Conservation (phyloP, 768 basidiomycete species). For the Chalciporus sphaerocephalus region DNA sequence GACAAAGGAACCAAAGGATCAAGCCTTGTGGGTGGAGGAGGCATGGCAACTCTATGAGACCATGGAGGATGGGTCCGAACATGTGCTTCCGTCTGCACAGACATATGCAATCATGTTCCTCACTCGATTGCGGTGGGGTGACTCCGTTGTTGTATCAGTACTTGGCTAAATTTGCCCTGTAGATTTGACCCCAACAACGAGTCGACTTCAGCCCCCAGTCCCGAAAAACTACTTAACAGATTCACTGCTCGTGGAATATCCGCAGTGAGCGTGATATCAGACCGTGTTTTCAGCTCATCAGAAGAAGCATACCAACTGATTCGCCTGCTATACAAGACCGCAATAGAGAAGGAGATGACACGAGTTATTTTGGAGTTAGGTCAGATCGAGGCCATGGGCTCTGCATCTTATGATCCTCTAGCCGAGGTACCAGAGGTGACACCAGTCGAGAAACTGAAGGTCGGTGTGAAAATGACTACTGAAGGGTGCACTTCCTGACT, state of each 20-base stretch:
- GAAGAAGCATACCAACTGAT: constrained; percentile 55
- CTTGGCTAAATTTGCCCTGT: constrained; percentile 12
- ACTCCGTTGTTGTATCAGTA: not conserved
- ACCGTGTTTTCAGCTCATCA: constrained; percentile 50
- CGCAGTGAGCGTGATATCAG: constrained; percentile 49
- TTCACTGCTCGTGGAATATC: constrained; percentile 49
- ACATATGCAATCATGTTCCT: constrained; percentile 72
- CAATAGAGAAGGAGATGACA: constrained; percentile 50
- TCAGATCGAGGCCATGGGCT: constrained; percentile 46
- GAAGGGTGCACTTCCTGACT: not conserved
- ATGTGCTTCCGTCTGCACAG: constrained; percentile 45
- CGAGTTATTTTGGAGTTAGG: constrained; percentile 54
- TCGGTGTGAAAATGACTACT: constrained; percentile 13
- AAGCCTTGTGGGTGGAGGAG: constrained; percentile 56
- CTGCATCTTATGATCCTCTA: constrained; percentile 38
- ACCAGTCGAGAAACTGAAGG: constrained; percentile 53
- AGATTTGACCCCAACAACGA: constrained; percentile 39
- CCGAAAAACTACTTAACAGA: constrained; percentile 38
- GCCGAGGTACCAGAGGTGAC: constrained; percentile 53
- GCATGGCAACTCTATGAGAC: constrained; percentile 56
- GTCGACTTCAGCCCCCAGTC: constrained; percentile 10
- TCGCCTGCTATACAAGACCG: constrained; percentile 52
- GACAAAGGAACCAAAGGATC: constrained; percentile 40
- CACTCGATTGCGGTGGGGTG: constrained; percentile 48
- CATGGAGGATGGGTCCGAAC: constrained; percentile 49